Conservation (phyloP, 140 eudicot species). For the Stevia rebaudiana region DNA sequence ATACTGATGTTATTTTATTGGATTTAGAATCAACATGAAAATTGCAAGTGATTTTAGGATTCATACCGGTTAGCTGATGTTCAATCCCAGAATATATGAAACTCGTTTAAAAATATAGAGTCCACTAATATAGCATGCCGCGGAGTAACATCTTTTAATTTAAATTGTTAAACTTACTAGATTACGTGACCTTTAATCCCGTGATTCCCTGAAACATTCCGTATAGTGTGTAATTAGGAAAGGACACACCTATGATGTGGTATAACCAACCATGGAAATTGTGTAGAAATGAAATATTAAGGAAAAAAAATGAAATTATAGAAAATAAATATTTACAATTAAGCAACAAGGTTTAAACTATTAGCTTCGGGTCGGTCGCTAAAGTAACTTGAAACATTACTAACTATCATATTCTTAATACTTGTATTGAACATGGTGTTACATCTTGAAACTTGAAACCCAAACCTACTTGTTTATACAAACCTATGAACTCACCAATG, state of each 20-base stretch:
- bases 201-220: not conserved
- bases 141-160: not conserved
- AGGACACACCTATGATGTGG: constrained; percentile 9
- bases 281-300: not conserved
- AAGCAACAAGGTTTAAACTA: too few species aligned
- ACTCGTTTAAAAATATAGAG: not conserved
- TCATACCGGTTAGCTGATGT: not conserved
- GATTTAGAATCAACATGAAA: not conserved
- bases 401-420: too few species aligned
- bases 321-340: too few species aligned
- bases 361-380: too few species aligned
- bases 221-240: not conserved
- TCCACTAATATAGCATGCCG: not conserved
- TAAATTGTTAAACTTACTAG: not conserved
- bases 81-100: not conserved
- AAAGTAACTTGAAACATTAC: too few species aligned
- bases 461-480: too few species aligned
- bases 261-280: constrained; percentile 7
- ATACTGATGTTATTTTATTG: too few species aligned
- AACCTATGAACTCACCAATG: too few species aligned
- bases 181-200: not conserved
- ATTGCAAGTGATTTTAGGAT: not conserved
- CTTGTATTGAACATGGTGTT: too few species aligned
- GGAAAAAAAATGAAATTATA: too few species aligned
- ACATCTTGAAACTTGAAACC: too few species aligned